phyloP scores from a whole-genome alignment of 441 rosid genomes.

The Metrosideros polymorpha region DNA sequence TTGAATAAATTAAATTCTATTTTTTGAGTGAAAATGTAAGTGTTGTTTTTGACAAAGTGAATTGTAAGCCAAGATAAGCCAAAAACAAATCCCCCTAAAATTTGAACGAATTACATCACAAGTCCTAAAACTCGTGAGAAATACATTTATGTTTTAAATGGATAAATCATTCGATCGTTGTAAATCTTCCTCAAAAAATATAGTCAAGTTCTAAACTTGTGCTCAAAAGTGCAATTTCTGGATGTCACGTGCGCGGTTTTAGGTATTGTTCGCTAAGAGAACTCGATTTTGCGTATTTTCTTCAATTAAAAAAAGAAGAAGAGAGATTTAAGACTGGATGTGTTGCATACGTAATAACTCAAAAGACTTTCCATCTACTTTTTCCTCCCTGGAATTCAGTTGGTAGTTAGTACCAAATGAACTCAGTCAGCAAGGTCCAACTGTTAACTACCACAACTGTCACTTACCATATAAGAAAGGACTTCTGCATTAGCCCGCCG shows the following conservation, averaged over 20 bases:
- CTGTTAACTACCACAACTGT: background rate
- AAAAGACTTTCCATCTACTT: background rate
- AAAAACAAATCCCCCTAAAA: background rate
- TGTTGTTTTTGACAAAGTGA: background rate
- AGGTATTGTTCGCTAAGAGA: fast-evolving
- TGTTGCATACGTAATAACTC: background rate
- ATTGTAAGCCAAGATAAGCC: background rate
- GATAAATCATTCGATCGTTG: background rate
- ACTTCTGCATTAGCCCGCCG: no score
- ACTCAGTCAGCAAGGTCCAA: background rate
- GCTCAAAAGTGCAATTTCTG: background rate
- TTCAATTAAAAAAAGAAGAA: background rate
- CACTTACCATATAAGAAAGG: no score
- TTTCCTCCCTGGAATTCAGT: background rate
- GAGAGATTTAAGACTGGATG: background rate
- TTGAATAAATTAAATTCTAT: background rate
- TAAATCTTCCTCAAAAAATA: fast-evolving
- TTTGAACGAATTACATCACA: fast-evolving
- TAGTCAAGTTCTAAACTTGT: background rate
- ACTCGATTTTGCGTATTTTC: background rate
- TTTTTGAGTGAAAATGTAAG: background rate
- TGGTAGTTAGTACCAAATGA: background rate
- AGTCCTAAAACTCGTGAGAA: background rate
- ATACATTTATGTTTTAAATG: background rate
- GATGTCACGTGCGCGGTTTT: fast-evolving